Conservation (phyloP, 345 rosid genomes). For the Euphorbia lathyris region DNA sequence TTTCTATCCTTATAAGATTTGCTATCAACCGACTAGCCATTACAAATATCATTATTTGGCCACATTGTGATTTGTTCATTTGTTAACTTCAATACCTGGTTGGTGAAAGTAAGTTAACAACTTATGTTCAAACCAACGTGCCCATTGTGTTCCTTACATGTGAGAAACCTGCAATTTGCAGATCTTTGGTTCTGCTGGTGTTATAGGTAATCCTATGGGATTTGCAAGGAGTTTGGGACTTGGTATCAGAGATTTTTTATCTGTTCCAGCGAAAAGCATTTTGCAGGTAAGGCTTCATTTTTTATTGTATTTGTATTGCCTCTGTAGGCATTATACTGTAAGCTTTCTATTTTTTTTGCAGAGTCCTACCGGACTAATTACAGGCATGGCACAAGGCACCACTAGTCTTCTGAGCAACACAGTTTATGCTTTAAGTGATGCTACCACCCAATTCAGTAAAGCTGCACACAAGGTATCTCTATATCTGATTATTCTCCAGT, state of each 20-base stretch:
- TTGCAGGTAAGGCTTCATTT: constrained; percentile 47
- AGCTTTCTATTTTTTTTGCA: constrained; percentile 27
- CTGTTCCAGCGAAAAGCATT: constrained; percentile 77
- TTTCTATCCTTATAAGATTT: not conserved
- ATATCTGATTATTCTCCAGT: constrained; percentile 15
- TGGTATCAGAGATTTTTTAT: constrained; percentile 86
- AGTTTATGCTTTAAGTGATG: constrained; percentile 89
- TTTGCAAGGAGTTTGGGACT: constrained; percentile 85
- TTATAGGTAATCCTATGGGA: constrained; percentile 96
- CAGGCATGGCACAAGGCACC: constrained; percentile 94
- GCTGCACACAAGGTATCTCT: constrained; percentile 89
- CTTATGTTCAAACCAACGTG: constrained; percentile 5
- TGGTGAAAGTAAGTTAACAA: not conserved
- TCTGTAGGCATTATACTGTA: constrained; percentile 5
- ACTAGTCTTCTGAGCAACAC: constrained; percentile 87
- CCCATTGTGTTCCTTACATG: constrained; percentile 2
- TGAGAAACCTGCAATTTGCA: constrained; percentile 29
- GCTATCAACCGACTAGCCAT: not conserved
- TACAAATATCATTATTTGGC: not conserved
- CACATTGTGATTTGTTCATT: not conserved
- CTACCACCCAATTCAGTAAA: constrained; percentile 94
- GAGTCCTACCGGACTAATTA: constrained; percentile 87
- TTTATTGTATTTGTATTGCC: not conserved
- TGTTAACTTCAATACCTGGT: not conserved
- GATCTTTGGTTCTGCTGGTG: constrained; percentile 98